phyloP scores from a whole-genome alignment of 2,329 filamentous ascomycete species.

The Venturia pyrina region DNA sequence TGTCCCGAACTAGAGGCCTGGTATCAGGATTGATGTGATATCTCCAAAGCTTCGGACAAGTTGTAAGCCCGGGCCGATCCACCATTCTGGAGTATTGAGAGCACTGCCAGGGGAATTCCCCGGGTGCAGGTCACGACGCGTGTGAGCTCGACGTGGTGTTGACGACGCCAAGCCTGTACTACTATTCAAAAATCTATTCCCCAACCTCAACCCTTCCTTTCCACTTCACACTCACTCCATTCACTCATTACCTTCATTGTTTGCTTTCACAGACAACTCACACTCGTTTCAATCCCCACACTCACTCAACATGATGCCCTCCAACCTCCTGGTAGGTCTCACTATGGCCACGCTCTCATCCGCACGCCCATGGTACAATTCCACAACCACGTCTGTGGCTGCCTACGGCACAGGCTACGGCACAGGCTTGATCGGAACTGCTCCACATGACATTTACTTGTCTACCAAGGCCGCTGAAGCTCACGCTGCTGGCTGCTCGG shows the following conservation, averaged over 20 bases:
- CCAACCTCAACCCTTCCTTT: neutral
- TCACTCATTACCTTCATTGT: neutral
- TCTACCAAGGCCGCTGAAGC: neutral
- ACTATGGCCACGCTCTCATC: neutral
- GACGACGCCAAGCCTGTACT: neutral
- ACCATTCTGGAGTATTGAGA: neutral
- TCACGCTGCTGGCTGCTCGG: conserved; percentile 2
- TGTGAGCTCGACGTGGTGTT: neutral
- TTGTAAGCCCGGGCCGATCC: too few relatives aligned
- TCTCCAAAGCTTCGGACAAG: too few relatives aligned
- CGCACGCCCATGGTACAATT: conserved; percentile 1
- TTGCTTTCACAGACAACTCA: neutral
- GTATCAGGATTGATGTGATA: too few relatives aligned
- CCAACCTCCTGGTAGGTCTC: neutral
- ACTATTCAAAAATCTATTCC: neutral
- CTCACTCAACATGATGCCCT: neutral
- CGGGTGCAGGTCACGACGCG: neutral
- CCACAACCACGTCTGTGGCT: neutral
- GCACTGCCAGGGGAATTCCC: neutral
- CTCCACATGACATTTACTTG: neutral
- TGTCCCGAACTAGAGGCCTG: too few relatives aligned
- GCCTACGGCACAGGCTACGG: neutral
- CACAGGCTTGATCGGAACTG: neutral
- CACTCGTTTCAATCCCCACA: neutral
- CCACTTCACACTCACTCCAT: neutral